Percentiles rank a stretch among this genome's conserved stretches.
phyloP scores from a whole-genome alignment of 345 rosid species.

The Noccaea bulbosa region DNA sequence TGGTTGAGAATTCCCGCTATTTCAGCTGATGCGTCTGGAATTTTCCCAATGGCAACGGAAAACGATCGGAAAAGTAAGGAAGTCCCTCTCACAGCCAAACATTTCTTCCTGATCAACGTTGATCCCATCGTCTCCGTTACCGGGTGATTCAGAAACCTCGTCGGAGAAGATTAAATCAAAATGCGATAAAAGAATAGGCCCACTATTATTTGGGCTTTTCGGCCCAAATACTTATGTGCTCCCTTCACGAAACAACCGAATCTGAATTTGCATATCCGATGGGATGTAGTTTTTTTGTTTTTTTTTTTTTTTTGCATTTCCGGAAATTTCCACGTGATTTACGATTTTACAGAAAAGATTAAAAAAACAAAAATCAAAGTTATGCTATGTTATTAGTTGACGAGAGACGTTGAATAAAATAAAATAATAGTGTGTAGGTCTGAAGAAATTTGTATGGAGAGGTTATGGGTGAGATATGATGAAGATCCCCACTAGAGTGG shows the following conservation, averaged over 20 bases:
- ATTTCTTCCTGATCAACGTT: constrained; percentile 17
- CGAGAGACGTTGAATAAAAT: background rate
- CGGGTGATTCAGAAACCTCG: constrained; percentile 27
- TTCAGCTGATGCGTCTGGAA: constrained; percentile 32
- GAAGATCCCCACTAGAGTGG: constrained; percentile 43
- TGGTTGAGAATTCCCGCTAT: constrained; percentile 53
- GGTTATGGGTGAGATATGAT: constrained; percentile 46
- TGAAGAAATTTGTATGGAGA: constrained; percentile 18
- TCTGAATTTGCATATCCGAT: background rate
- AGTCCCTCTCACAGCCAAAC: background rate
- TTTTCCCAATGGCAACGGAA: constrained; percentile 24
- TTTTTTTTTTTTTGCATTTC: background rate
- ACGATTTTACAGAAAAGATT: background rate
- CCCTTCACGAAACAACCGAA: background rate
- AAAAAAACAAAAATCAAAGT: background rate
- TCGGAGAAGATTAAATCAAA: constrained; percentile 18
- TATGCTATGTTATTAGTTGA: background rate
- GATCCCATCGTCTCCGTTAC: constrained; percentile 31
- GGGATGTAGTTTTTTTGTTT: background rate
- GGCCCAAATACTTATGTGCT: background rate
- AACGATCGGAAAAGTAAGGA: constrained; percentile 35
- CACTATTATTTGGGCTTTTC: background rate
- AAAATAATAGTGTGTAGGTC: constrained; percentile 23
- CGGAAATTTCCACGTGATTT: constrained; percentile 6
- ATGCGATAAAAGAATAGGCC: background rate